phyloP scores from a whole-genome alignment of 208 protist species.

The Wallacemonas rigidus region DNA sequence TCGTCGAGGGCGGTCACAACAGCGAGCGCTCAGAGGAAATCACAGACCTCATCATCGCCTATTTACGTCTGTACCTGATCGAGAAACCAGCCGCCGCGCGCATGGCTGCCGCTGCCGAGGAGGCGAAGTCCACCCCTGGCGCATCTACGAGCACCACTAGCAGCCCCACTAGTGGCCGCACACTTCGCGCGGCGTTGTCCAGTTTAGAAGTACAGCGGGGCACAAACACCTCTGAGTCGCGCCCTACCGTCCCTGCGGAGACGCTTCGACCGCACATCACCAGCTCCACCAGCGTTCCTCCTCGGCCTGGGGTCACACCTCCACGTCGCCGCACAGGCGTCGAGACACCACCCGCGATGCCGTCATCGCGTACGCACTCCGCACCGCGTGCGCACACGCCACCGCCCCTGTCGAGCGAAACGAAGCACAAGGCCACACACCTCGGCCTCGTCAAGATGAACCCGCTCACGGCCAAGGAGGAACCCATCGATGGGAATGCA shows the following conservation, averaged over 20 bases:
- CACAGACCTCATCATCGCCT: conserved; percentile 74
- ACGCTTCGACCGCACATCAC: not conserved
- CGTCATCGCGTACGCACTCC: not conserved
- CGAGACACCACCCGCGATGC: conserved; percentile 8
- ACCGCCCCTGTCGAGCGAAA: conserved; percentile 7
- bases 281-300: not conserved
- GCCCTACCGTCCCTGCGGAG: not conserved
- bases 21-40: conserved; percentile 79
- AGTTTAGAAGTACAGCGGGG: conserved; percentile 1
- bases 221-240: not conserved
- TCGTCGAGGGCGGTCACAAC: conserved; percentile 93
- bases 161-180: not conserved
- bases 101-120: not conserved
- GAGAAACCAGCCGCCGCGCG: conserved; percentile 51
- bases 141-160: not conserved
- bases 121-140: conserved; percentile 1
- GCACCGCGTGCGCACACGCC: conserved; percentile 2
- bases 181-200: not conserved
- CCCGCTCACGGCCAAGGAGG: conserved; percentile 3
- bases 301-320: not conserved
- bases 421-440: conserved; percentile 10
- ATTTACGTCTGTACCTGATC: conserved; percentile 83
- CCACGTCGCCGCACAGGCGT: not conserved
- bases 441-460: conserved; percentile 8
- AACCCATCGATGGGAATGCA: not conserved